Evolutionary conservation across 2,329 filamentous ascomycete genomes (phyloP).

Genomic region (Cercospora sesami): DNA sequence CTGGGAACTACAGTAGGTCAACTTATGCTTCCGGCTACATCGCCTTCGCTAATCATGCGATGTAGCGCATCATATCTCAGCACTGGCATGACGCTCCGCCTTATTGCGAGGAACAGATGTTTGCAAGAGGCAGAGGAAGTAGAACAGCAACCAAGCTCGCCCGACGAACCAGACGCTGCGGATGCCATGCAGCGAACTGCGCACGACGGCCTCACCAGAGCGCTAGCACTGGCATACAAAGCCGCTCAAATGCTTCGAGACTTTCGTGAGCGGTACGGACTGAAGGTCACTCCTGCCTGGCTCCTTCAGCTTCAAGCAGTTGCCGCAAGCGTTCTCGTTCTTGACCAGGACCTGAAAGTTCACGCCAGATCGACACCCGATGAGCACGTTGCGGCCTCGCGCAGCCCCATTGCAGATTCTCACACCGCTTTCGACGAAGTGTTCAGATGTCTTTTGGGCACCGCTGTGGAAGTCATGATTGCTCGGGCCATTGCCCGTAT

Average conservation of each 20-base stretch:
- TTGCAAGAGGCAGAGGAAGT: not conserved
- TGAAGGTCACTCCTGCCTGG: slow-evolving; percentile 20
- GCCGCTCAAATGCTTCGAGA: slow-evolving; percentile 20
- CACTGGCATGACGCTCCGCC: not conserved
- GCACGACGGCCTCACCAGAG: slow-evolving; percentile 9
- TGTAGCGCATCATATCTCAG: not conserved
- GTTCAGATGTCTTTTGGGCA: slow-evolving; percentile 22
- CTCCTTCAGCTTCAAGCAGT: slow-evolving; percentile 20
- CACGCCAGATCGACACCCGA: too few species aligned
- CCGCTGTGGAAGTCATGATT: slow-evolving; percentile 19
- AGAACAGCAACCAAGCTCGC: not conserved
- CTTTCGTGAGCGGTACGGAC: slow-evolving; percentile 18
- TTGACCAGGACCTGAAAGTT: slow-evolving; percentile 10
- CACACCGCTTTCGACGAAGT: slow-evolving; percentile 22
- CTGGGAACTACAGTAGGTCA: slow-evolving; percentile 23
- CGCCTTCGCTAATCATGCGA: not conserved
- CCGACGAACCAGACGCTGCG: not conserved
- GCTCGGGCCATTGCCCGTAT: slow-evolving; percentile 19
- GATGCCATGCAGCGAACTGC: not conserved
- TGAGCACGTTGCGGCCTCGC: too few species aligned
- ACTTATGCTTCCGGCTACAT: not conserved
- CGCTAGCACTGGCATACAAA: slow-evolving; percentile 16
- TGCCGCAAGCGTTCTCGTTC: slow-evolving; percentile 14
- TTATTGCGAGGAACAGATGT: not conserved
- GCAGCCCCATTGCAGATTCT: slow-evolving; percentile 5